Base-by-base conservation (phyloP, 768 basidiomycete genomes). In the Suillus bovinus region DNA sequence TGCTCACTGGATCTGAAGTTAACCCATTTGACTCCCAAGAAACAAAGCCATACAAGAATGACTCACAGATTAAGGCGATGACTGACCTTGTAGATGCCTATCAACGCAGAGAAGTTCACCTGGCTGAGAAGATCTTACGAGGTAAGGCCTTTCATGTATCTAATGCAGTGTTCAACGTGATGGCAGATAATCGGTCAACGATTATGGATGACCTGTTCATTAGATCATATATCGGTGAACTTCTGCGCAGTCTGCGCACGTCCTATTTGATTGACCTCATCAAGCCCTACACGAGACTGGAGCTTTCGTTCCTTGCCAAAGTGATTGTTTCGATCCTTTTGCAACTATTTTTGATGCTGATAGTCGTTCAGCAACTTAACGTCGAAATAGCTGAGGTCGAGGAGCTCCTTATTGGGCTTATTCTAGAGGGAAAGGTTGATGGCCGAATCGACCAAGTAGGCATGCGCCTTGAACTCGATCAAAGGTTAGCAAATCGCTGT, bases 1-100 rank as follows among this genome's bases (percentile, higher is more conserved):
- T 99, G 96, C 80, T 99, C 62, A 98, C 93, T 56, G 97, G 96
- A 39, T 96, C 93, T 71, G 94, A 97, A 72, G 97, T 99, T 76
- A 98, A 99, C 74, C 97, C 97, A 0, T 99, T 99, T 71, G 97
- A 99, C 77, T 95, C 93, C 72, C 97, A 99, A 76, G 97, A 99
- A 80, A 99, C 97, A 13, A 99, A 99, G 73, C 97, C 97, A 86
- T 98, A 71, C 72, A 98, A 98, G 81, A 93, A 85, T 59, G 93
- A 99, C 70, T 88, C 94, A 11, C 91, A 99, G 74, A 99, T 99
- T 72, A 93, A 89, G 61, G 97, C 97, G 7, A 98, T 99, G 96
- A 99, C 96, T 1, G 92, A 93, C 69, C 83, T 99, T 29, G 97
- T 99, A 17, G 90, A 93, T 65, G 97, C 97, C 0, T 99, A 99